Percentiles rank a stretch among this genome's conserved stretches.
phyloP scores from a whole-genome alignment of 2,329 filamentous ascomycete species.

The Fusarium fujikuroi region DNA sequence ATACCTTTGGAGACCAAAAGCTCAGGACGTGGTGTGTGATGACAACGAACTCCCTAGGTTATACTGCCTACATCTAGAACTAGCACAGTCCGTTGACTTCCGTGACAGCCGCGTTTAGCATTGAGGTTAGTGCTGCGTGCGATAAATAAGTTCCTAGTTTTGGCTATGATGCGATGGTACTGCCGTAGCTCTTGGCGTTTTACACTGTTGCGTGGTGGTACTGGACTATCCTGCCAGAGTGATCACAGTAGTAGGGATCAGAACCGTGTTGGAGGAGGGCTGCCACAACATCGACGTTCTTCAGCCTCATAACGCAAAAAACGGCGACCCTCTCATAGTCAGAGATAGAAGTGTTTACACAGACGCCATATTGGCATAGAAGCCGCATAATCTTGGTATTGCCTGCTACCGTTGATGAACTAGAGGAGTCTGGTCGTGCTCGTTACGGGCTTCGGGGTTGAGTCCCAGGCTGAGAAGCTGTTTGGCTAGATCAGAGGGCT shows the following conservation, averaged over 20 bases:
- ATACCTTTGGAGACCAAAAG: fast-evolving
- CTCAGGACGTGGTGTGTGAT: not conserved
- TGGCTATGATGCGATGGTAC: fast-evolving
- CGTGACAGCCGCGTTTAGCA: fast-evolving
- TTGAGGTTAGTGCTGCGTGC: not conserved
- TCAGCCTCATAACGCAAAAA: fast-evolving
- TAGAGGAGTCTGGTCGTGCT: not conserved
- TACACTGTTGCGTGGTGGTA: not conserved
- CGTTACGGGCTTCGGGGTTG: fast-evolving
- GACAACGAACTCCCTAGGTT: fast-evolving
- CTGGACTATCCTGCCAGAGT: fast-evolving
- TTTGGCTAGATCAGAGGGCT: fast-evolving
- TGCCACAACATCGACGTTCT: fast-evolving
- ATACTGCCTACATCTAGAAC: not conserved
- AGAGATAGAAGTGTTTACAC: fast-evolving
- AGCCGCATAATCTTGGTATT: too few species aligned
- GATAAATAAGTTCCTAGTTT: fast-evolving
- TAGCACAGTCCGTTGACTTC: fast-evolving
- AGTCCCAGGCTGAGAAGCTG: fast-evolving
- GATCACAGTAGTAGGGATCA: fast-evolving
- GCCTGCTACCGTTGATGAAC: not conserved
- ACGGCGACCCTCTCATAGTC: fast-evolving
- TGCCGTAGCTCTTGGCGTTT: fast-evolving
- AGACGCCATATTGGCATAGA: not conserved
- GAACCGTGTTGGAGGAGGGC: fast-evolving